Evolutionary conservation across 805 yeast genomes (phyloP).

Genomic region (Blastobotrys chiropterorum): DNA sequence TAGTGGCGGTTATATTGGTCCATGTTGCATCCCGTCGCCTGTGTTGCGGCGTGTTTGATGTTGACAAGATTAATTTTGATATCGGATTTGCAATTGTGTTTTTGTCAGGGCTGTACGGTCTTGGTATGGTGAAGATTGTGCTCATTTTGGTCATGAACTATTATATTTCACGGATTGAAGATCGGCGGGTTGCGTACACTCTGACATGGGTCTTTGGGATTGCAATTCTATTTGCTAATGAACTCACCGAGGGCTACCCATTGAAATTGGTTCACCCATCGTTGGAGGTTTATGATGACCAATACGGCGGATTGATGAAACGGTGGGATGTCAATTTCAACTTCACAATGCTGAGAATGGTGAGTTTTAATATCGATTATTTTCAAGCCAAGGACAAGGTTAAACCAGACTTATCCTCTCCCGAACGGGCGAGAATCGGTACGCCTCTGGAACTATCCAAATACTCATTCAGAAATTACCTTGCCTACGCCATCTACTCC

Average conservation of each 20-base stretch:
- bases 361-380: slow-evolving; percentile 79
- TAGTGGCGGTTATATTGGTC: slow-evolving; percentile 46
- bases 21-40: slow-evolving; percentile 50
- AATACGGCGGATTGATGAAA: slow-evolving; percentile 66
- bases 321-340: slow-evolving; percentile 97
- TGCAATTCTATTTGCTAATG: slow-evolving; percentile 72
- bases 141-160: slow-evolving; percentile 53
- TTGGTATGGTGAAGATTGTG: slow-evolving; percentile 56
- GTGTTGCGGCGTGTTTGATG: slow-evolving; percentile 10
- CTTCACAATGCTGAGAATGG: slow-evolving; percentile 75
- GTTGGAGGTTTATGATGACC: slow-evolving; percentile 53
- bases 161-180: slow-evolving; percentile 35
- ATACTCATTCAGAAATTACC: slow-evolving; percentile 58
- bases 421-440: slow-evolving; percentile 59
- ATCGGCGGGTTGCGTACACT: slow-evolving; percentile 8
- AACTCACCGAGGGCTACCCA: slow-evolving; percentile 49
- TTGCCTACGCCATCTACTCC: slow-evolving; percentile 74
- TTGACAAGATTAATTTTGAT: slow-evolving; percentile 57
- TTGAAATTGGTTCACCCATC: slow-evolving; percentile 38
- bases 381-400: slow-evolving; percentile 16
- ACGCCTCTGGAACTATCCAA: slow-evolving; percentile 50
- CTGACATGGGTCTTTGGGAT: slow-evolving; percentile 74
- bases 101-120: slow-evolving; percentile 72
- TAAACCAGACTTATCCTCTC: slow-evolving; percentile 13
- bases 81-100: slow-evolving; percentile 63